phyloP scores from a whole-genome alignment of 495 filamentous ascomycete genomes.

The Thermochaetoides thermophila region DNA sequence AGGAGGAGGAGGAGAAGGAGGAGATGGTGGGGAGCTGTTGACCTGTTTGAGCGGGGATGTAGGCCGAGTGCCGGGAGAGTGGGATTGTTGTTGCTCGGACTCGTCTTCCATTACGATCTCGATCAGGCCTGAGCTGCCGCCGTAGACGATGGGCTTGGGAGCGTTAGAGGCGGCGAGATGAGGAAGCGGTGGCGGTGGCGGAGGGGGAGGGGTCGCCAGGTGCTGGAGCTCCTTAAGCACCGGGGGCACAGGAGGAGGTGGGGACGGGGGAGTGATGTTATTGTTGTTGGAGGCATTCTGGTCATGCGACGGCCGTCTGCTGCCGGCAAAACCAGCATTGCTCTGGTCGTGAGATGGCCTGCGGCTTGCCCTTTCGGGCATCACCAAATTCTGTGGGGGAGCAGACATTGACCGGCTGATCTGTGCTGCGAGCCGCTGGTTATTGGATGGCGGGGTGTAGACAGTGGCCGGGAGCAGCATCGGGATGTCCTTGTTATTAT shows the following conservation, averaged over 20 bases:
- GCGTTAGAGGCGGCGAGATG: conserved; percentile 10
- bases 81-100: conserved; percentile 21
- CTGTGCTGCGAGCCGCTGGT: conserved; percentile 17
- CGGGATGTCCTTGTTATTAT: conserved; percentile 7
- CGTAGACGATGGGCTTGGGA: conserved; percentile 22
- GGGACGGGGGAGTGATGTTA: conserved; percentile 26
- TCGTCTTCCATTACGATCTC: conserved; percentile 62
- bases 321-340: neutral
- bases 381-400: conserved; percentile 43
- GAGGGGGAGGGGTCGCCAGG: conserved; percentile 51
- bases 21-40: too few relatives aligned
- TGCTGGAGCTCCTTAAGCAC: conserved; percentile 78
- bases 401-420: conserved; percentile 60
- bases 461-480: conserved; percentile 45
- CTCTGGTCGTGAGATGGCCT: conserved; percentile 17
- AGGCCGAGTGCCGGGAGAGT: too few relatives aligned
- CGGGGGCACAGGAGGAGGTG: conserved; percentile 37
- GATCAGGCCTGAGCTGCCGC: conserved; percentile 46
- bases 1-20: too few relatives aligned
- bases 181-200: conserved; percentile 46
- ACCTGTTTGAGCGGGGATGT: too few relatives aligned
- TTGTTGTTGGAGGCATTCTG: conserved; percentile 17
- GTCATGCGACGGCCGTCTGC: conserved; percentile 38
- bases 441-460: conserved; percentile 38
- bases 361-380: conserved; percentile 13